Evolutionary conservation across 2,329 filamentous ascomycete genomes (phyloP), one percentile per base, ranked within the genome.

Genomic region (Phoma sp.): DNA sequence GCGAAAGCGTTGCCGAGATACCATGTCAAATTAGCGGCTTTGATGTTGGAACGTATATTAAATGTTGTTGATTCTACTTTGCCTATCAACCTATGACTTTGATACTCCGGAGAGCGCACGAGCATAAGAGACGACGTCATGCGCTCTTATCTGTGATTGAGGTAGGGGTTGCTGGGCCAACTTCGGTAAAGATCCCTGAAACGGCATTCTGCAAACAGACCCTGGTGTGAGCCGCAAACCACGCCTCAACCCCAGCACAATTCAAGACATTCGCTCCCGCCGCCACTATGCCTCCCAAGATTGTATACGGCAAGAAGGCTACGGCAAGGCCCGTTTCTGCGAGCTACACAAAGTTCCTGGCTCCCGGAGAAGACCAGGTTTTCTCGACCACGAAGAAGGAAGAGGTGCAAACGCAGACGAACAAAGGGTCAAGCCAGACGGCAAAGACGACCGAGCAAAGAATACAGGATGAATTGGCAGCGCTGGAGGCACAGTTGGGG

Each of bases 311-410:
- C 24, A 68, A 62, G 48, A 64, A 58, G 21, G 13, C 49, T 12
- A 33, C 49, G 8, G 39, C 37, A 32, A 43, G 50, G 6, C 44
- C 55, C 35, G 19, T 38, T 1, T 39, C 53, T 6, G 33, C 48
- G 1, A 62, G 57, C 29, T 73, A 65, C 45, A 51, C 62, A 4
- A 69, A 68, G 33, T 68, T 72, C 22, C 43, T 74, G 5, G 67
- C 65, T 15, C 65, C 69, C 5, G 65, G 67, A 39, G 70, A 70
- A 55, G 67, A 65, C 27, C 55, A 31, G 6, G 41, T 61, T 32
- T 50, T 35, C 25, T 35, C 25, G 10, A 40, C 43, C 37, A 59
- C 41, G 22, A 53, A 51, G 21, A 45, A 39, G 36, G 47, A 39
- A 32, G 47, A 41, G 5, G 17, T 35, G 27, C 38, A 29, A 25